Conservation (phyloP, 352 stramenopile genomes). For the Peronospora destructor region DNA sequence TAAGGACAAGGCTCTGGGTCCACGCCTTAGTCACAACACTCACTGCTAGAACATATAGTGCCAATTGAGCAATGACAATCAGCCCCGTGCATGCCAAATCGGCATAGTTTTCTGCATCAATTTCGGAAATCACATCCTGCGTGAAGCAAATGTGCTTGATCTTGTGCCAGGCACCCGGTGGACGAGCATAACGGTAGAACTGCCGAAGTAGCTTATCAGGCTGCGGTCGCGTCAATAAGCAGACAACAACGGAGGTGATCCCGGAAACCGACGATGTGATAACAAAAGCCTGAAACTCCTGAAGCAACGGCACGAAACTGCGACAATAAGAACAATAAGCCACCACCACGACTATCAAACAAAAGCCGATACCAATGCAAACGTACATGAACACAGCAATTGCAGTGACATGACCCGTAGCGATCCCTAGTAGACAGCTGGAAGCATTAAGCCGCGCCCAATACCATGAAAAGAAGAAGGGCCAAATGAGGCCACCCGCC, state of each 20-base stretch:
- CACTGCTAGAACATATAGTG: constrained; percentile 61
- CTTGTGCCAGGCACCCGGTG: constrained; percentile 43
- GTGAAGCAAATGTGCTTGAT: constrained; percentile 67
- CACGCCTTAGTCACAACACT: constrained; percentile 58
- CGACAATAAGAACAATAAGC: background rate
- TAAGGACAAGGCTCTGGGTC: constrained; percentile 46
- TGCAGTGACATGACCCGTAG: constrained; percentile 46
- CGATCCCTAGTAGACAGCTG: constrained; percentile 49
- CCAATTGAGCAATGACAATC: constrained; percentile 53
- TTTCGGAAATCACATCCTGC: constrained; percentile 37
- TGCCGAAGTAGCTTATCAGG: constrained; percentile 45
- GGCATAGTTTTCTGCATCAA: constrained; percentile 52
- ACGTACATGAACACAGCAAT: constrained; percentile 65
- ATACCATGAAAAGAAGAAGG: constrained; percentile 79
- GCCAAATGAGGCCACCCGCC: constrained; percentile 57
- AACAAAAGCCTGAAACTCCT: constrained; percentile 47
- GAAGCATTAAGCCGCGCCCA: constrained; percentile 70
- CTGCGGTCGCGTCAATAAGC: constrained; percentile 34
- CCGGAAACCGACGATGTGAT: constrained; percentile 58
- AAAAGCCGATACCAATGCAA: background rate
- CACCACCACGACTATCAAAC: background rate
- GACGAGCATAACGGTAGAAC: constrained; percentile 66
- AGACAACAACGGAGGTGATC: constrained; percentile 35
- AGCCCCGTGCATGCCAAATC: constrained; percentile 59
- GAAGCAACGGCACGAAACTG: constrained; percentile 46